Conservation (phyloP, 1,139 yeast species). For the Hyphopichia wangnamkhiaoensis region DNA sequence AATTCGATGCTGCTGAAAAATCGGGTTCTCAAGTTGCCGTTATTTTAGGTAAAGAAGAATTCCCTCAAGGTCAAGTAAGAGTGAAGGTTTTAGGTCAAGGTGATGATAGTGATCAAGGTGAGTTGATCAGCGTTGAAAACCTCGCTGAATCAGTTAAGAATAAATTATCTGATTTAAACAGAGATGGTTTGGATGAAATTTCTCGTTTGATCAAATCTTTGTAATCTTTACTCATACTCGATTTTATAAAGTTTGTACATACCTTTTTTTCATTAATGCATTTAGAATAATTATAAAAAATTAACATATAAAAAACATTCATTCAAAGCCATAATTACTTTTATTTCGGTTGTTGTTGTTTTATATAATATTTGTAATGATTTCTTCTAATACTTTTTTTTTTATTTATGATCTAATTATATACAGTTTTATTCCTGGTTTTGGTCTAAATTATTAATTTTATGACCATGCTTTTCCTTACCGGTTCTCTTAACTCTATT, state of each 20-base stretch:
- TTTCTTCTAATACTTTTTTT: no score
- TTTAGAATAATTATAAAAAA: not conserved
- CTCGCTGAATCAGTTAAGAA: slow-evolving; percentile 56
- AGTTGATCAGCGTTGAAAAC: slow-evolving; percentile 61
- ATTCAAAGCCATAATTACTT: no score
- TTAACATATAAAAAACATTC: no score
- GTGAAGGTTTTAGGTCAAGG: slow-evolving; percentile 89
- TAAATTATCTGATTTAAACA: slow-evolving; percentile 47
- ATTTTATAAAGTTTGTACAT: not conserved
- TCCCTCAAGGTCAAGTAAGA: slow-evolving; percentile 74
- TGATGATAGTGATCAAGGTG: slow-evolving; percentile 86
- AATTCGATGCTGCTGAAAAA: slow-evolving; percentile 96
- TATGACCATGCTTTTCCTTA: slow-evolving; percentile 38
- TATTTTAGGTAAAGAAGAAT: slow-evolving; percentile 94
- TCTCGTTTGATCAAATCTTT: slow-evolving; percentile 62
- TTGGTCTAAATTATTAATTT: slow-evolving; percentile 15
- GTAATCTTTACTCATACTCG: slow-evolving; percentile 43
- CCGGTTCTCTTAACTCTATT: slow-evolving; percentile 74
- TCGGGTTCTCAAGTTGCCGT: slow-evolving; percentile 90
- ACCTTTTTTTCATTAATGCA: slow-evolving; percentile 1
- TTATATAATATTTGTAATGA: no score
- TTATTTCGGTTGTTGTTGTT: no score
- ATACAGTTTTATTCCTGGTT: slow-evolving; percentile 6
- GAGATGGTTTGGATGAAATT: slow-evolving; percentile 54
- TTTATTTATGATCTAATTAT: no score